These are phyloP conservation scores for Zizania palustris DNA, from an alignment of 202 grass and related monocot genomes.

Conservation along the genomic window DNA sequence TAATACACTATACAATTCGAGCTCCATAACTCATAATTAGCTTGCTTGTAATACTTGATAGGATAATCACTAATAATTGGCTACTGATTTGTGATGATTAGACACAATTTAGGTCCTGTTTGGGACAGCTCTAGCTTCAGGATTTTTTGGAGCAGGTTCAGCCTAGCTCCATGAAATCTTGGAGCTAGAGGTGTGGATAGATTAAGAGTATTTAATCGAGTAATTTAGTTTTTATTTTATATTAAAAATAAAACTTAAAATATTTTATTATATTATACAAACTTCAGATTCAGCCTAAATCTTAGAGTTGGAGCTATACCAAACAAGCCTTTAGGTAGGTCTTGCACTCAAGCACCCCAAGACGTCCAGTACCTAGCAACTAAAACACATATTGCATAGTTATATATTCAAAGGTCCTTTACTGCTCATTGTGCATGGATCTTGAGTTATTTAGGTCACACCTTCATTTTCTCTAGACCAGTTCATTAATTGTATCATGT, in stretches of 20 bases:
- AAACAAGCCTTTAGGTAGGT: too few relatives aligned
- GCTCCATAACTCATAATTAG: conserved; percentile 9
- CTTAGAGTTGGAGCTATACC: too few relatives aligned
- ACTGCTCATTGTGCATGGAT: neutral
- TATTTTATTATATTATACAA: too few relatives aligned
- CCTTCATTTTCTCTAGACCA: conserved; percentile 3
- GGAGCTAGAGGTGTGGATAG: too few relatives aligned
- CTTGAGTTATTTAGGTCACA: neutral
- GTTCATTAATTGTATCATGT: conserved; percentile 27
- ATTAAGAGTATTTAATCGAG: too few relatives aligned
- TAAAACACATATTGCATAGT: neutral
- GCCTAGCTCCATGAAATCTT: too few relatives aligned
- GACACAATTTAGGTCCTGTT: conserved; percentile 13
- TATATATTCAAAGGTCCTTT: neutral
- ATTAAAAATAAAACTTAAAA: too few relatives aligned
- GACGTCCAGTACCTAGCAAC: neutral
- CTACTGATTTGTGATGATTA: neutral
- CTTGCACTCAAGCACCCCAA: neutral
- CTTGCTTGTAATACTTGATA: neutral
- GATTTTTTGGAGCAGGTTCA: too few relatives aligned
- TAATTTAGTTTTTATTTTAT: too few relatives aligned
- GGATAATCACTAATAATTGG: neutral
- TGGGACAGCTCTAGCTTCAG: too few relatives aligned
- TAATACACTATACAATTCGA: conserved; percentile 6
- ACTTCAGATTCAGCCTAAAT: too few relatives aligned